Evolutionary conservation across 2,329 filamentous ascomycete species (phyloP), one percentile per base, ranked within the genome.

Genomic region (Endocalyx cinctus): DNA sequence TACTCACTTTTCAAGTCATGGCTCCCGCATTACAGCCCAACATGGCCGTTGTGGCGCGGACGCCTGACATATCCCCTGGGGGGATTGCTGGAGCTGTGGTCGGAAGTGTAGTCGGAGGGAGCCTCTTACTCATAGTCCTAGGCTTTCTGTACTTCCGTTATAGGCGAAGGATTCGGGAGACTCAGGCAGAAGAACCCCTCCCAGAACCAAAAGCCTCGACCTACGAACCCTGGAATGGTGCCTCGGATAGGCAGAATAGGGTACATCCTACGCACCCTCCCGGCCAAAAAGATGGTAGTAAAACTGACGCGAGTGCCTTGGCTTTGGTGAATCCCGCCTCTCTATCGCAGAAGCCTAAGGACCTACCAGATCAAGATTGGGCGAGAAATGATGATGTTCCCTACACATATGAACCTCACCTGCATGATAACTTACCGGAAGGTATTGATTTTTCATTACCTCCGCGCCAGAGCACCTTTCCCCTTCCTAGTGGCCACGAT

Each of bases 131-230:
- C 32, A 35, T 58, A 27, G 34, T 58, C 30, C 33, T 57, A 22
- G 50, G 52, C 17, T 58, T 58, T 45, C 35, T 58, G 28, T 58
- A 56, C 42, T 58, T 58, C 29, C 49, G 53, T 19, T 48, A 50
- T 31, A 49, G 44, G 37, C 47, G 53, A 38, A 48, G 34, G 30
- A 36, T 36, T 23, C 49, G 31, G 36, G 35, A 50, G 29, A 41
- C 42, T 27, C 44, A 38, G 41, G 45, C 36, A 33, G 44, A 43
- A 25, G 49, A 46, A 20, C 35, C 40, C 32, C 27, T 44, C 15
- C 41, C 42, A 31, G 35, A 36, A 17, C 31, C 37, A 27, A 46
- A 50, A 34, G 39, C 40, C 6, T 34, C 35, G 17, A 23, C 29
- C 17, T 16, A 27, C 34, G 38, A 40, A 14, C 36, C n/a, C n/a